Percentiles rank a stretch among this genome's conserved stretches.
Evolutionary conservation across 2,329 filamentous ascomycete species (phyloP).

Genomic region (Colletotrichum ledebouriae): DNA sequence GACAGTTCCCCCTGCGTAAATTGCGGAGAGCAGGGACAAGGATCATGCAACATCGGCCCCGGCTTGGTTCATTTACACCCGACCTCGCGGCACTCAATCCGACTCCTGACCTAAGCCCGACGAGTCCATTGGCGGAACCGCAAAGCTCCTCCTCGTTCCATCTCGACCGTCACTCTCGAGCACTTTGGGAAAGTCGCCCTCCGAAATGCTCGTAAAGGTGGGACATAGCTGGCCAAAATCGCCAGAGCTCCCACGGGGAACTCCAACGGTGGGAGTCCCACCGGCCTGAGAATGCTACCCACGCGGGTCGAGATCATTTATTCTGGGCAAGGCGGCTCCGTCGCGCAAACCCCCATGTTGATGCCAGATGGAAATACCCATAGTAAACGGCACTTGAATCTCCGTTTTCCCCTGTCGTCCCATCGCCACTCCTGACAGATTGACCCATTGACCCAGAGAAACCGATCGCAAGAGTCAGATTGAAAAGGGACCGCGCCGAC

Average conservation of each 20-base stretch:
- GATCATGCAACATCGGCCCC: slow-evolving; percentile 37
- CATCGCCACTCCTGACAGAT: slow-evolving; percentile 7
- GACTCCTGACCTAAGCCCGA: slow-evolving; percentile 28
- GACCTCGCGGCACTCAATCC: slow-evolving; percentile 35
- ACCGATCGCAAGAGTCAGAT: slow-evolving; percentile 1
- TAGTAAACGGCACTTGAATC: slow-evolving; percentile 33
- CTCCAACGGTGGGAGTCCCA: background rate
- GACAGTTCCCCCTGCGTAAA: slow-evolving; percentile 17
- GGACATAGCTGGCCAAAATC: background rate
- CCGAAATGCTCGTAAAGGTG: slow-evolving; percentile 13
- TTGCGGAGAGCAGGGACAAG: slow-evolving; percentile 33
- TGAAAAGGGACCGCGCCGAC: slow-evolving; percentile 17
- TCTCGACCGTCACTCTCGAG: background rate
- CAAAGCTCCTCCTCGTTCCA: slow-evolving; percentile 22
- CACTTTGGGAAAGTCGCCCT: background rate
- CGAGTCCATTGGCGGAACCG: slow-evolving; percentile 32
- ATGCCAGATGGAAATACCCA: slow-evolving; percentile 10
- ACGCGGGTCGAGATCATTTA: slow-evolving; percentile 20
- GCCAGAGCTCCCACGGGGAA: background rate
- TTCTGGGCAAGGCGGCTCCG: slow-evolving; percentile 24
- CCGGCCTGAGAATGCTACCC: slow-evolving; percentile 9
- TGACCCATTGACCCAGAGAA: background rate
- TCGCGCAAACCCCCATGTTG: slow-evolving; percentile 11
- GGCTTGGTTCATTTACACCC: slow-evolving; percentile 34
- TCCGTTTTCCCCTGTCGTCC: slow-evolving; percentile 25